Base-by-base conservation (phyloP, 306 rosid species). In the Spatholobus suberectus region DNA sequence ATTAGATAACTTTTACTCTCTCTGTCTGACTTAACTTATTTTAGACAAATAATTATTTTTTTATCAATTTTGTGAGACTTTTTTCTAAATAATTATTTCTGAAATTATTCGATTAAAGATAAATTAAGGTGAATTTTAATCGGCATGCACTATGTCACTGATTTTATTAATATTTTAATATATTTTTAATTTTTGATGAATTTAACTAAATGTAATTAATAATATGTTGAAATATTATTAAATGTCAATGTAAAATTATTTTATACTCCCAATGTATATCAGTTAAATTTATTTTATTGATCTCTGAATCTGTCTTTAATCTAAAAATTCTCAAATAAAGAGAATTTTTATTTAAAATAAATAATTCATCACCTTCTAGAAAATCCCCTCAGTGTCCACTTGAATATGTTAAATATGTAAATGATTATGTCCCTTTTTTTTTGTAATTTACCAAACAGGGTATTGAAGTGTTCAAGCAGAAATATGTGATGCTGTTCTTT, bases 381-480 rank as follows among this genome's bases (percentile, higher is more conserved):
- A 29, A 29, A 29, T 52, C 49, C 17, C 17, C 20, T 18, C 13
- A 52, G 10, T 51, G 8, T 52, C 59, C 59, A 7, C 23, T 34
- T 32, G 41, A 63, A 73, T 18, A 5, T 29, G 40, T 75, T 72
- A 29, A n/a, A 12, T 51, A n/a, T 4, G 8, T 67, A 27, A 44
- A 71, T 23, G 11, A 52, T 27, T 32, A 14, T 75, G 21, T 40
- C 1, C 13, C 6, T 59, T 59, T 63, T 8, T 15, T 7, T n/a
- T 29, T 41, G 26, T 8, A 52, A 41, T 63, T 62, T 70, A 27
- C 21, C 5, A 51, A 47, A 65, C 67, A 84, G 84, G 81, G 83
- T 57, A 26, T 84, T 67, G 77, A 84, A 55, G 84, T 84, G 17
- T 79, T 84, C 58, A 84, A 69, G 73, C 47, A 73, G 67, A 79